phyloP scores from a whole-genome alignment of 2,329 filamentous ascomycete species.

The Pezicula neosporulosa region DNA sequence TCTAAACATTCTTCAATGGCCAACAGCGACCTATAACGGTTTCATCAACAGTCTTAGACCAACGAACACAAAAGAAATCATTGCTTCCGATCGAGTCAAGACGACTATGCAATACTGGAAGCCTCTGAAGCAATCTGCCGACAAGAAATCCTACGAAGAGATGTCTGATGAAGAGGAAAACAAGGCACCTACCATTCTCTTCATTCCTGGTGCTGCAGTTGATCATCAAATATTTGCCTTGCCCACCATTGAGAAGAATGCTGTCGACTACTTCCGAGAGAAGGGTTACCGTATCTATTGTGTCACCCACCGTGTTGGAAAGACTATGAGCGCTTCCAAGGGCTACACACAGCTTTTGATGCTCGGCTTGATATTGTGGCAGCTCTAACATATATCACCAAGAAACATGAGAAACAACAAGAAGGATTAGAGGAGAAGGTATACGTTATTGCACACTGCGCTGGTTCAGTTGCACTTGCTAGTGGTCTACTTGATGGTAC shows the following conservation, averaged over 20 bases:
- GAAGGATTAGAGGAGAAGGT: slow-evolving; percentile 27
- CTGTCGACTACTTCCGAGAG: slow-evolving; percentile 54
- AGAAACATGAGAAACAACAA: slow-evolving; percentile 6
- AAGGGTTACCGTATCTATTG: slow-evolving; percentile 55
- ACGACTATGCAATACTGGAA: slow-evolving; percentile 50
- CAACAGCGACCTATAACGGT: slow-evolving; percentile 36
- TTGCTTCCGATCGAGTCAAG: slow-evolving; percentile 45
- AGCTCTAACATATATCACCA: slow-evolving; percentile 46
- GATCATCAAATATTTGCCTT: slow-evolving; percentile 57
- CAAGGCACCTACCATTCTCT: slow-evolving; percentile 44
- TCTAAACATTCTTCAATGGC: slow-evolving; percentile 48
- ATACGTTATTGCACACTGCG: slow-evolving; percentile 57
- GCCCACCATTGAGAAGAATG: slow-evolving; percentile 54
- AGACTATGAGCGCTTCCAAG: slow-evolving; percentile 40
- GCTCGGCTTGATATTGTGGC: slow-evolving; percentile 53
- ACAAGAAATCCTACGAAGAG: too few species aligned
- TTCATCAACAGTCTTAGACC: slow-evolving; percentile 44
- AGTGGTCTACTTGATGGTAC: slow-evolving; percentile 54
- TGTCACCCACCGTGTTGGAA: slow-evolving; percentile 51
- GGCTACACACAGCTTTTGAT: slow-evolving; percentile 52
- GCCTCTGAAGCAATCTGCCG: too few species aligned
- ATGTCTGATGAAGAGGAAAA: slow-evolving; percentile 8
- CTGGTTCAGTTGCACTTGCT: slow-evolving; percentile 53
- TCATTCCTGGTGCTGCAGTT: slow-evolving; percentile 56
- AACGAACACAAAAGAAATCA: slow-evolving; percentile 36